phyloP scores from a whole-genome alignment of 257 asterid species.

The Solanum phureja region DNA sequence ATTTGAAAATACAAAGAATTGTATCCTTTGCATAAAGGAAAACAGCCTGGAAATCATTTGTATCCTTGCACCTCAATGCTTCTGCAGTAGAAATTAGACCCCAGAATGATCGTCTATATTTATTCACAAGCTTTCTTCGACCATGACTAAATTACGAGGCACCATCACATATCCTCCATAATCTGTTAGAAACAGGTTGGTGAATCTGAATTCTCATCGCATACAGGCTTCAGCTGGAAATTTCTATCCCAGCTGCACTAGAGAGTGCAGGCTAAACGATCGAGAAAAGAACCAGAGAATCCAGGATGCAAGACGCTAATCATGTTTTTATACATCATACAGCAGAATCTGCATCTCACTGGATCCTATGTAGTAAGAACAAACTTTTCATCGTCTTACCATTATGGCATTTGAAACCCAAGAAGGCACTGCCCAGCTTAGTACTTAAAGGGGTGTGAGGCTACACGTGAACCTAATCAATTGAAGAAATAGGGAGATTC shows the following conservation, averaged over 20 bases:
- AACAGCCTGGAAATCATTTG: neutral
- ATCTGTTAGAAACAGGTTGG: neutral
- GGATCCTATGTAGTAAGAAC: neutral
- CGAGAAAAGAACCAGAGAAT: neutral
- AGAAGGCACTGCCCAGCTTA: neutral
- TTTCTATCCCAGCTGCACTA: neutral
- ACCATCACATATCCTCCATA: neutral
- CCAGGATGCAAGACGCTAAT: neutral
- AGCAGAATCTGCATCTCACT: neutral
- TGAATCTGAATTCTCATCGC: neutral
- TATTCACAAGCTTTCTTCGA: neutral
- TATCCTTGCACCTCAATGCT: neutral
- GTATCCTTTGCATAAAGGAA: neutral
- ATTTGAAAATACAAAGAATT: neutral
- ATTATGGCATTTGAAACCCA: neutral
- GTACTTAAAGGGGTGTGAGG: neutral
- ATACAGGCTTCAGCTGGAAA: neutral
- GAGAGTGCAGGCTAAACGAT: neutral
- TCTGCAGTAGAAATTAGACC: neutral
- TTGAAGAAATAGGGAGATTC: constrained; percentile 87
- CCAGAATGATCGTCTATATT: neutral
- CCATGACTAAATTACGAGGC: neutral
- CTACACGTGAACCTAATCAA: constrained; percentile 16
- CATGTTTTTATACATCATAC: neutral
- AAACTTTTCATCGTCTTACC: neutral